Base-by-base conservation (phyloP, 306 rosid species). In the Chamaecrista fasciculata region DNA sequence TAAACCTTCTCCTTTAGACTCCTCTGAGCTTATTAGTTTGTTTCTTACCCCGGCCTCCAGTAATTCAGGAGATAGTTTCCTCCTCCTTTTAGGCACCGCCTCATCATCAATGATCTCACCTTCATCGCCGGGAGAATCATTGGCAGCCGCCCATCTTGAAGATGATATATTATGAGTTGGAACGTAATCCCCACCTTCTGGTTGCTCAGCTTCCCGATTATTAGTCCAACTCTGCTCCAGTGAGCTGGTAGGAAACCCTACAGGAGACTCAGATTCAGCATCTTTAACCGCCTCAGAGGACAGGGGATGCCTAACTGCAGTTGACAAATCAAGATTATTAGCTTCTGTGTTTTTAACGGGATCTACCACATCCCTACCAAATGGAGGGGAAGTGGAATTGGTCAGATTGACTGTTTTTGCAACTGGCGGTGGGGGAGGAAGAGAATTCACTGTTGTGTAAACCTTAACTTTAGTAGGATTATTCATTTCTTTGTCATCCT, bases 61-160 rank as follows among this genome's bases (percentile, higher is more conserved):
- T 15, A 80, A 44, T 46, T 82, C 89, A 26, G 63, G 76, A 37
- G 85, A 74, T 26, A 76, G 44, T 80, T 74, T 86, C 84, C 82
- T 88, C 83, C 78, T 76, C 80, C 82, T 81, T 73, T 72, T 84
- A 53, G 87, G 88, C 57, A 85, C 74, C 53, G 74, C 88, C 43
- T 87, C 85, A 9, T 78, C 80, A 16, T 80, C 88, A 33, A 86
- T 39, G 61, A 89, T 87, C 65, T 87, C 93, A 74, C 95, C 99
- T 81, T 87, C 97, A 68, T 91, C 96, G n/a, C 74, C 87, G 4
- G 99, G 96, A 53, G 96, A 91, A 68, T 67, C 81, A 77, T 85
- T 86, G 50, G 91, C 96, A 53, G 88, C 92, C 24, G 96, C 99
- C 99, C 97, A 91, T 80, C 97, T 84, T 16, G 99, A 95, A 77